Evolutionary conservation across 257 asterid genomes (phyloP).

Genomic region (Penstemon newberryi): DNA sequence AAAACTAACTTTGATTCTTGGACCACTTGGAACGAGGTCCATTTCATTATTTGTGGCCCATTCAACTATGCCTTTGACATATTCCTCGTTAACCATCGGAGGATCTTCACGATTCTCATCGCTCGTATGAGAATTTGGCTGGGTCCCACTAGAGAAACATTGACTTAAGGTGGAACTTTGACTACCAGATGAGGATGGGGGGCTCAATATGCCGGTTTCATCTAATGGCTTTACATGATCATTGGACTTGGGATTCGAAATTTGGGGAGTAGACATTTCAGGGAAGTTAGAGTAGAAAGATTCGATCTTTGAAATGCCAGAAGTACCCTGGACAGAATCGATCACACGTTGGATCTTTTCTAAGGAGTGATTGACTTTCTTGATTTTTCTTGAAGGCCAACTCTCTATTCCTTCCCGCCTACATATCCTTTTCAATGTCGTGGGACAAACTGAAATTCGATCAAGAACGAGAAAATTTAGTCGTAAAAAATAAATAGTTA

Average conservation of each 20-base stretch:
- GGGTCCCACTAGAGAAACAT: conserved; percentile 56
- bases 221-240: conserved; percentile 33
- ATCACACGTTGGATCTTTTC: conserved; percentile 89
- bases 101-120: neutral
- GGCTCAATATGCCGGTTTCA: conserved; percentile 34
- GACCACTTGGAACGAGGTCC: conserved; percentile 43
- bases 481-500: too few species aligned
- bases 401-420: conserved; percentile 88
- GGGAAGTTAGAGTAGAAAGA: conserved; percentile 82
- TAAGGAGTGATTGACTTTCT: conserved; percentile 88
- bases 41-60: conserved; percentile 47
- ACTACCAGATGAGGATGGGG: conserved; percentile 54
- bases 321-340: conserved; percentile 87
- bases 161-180: conserved; percentile 73
- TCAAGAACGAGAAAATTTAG: too few species aligned
- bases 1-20: conserved; percentile 61
- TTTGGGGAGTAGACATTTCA: conserved; percentile 47
- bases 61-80: conserved; percentile 33
- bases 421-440: conserved; percentile 98
- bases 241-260: conserved; percentile 38
- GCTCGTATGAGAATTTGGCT: conserved; percentile 32
- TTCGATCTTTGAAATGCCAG: conserved; percentile 64
- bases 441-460: conserved; percentile 70
- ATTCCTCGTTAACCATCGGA: conserved; percentile 35
- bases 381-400: conserved; percentile 95